Evolutionary conservation across 2,329 filamentous ascomycete genomes (phyloP).

Genomic region (Nakataea oryzae): DNA sequence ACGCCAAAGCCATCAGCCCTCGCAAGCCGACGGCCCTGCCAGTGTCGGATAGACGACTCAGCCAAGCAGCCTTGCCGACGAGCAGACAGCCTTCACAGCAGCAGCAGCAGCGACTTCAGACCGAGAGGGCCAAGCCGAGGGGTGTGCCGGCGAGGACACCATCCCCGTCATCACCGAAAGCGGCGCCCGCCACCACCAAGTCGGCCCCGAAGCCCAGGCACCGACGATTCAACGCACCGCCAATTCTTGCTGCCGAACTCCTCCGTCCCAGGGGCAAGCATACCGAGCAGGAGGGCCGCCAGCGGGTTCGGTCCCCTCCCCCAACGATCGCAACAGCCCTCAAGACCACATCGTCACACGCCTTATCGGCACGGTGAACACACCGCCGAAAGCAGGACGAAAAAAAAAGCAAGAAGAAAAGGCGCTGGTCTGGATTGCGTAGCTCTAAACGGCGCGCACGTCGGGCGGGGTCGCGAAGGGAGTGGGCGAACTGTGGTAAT

Average conservation of each 20-base stretch:
- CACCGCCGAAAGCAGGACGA: neutral
- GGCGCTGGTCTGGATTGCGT: neutral
- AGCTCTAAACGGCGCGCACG: neutral
- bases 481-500: no score
- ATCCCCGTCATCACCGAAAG: neutral
- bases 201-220: neutral
- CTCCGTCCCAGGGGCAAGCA: neutral
- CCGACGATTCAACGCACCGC: neutral
- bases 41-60: neutral
- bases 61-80: neutral
- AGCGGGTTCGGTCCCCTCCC: neutral
- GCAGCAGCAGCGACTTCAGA: neutral
- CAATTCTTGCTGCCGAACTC: neutral
- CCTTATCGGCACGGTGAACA: neutral
- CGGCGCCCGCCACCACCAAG: neutral
- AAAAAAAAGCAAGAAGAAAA: neutral
- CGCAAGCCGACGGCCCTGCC: neutral
- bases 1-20: neutral
- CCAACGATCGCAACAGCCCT: neutral
- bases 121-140: neutral
- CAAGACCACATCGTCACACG: neutral
- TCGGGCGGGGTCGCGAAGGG: neutral
- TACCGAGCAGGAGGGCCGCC: neutral
- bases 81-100: neutral
- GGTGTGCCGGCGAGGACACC: neutral